Base-by-base conservation (phyloP, 306 rosid species). In the Sindora glabra region DNA sequence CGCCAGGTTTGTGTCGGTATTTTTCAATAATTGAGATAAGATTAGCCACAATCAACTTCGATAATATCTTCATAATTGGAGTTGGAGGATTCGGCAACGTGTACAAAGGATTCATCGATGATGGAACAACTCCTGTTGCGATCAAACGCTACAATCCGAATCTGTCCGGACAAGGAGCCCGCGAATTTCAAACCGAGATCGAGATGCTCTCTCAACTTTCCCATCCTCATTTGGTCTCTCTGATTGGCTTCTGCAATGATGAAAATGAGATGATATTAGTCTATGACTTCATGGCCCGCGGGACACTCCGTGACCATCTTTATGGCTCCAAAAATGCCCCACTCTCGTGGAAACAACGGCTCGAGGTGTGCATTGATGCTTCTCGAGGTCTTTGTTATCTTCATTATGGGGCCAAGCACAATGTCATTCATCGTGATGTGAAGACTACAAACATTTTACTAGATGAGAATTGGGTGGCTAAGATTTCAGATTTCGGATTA, bases 341-440 rank as follows among this genome's bases (percentile, higher is more conserved):
- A 0, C 55, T 78, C 0, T 8, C 73, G 0, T 73, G 73, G 78
- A 66, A 38, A 15, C 52, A 42, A 26, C 30, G 73, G 5, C 58
- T 73, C 1, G 15, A 66, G 2, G 53, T 66, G 8, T 66, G 69
- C 40, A 0, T 36, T 0, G 73, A 65, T 15, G 48, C 73, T 5
- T 64, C 69, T 0, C 8, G 36, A 5, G 80, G 75, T 3, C 8
- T 75, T 1, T 14, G 57, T 39, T 69, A 75, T 40, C 64, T 75
- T 5, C 80, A 69, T 30, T 49, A 14, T 0, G 71, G 80, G 3
- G 13, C 6, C 5, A 30, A 34, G 45, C 45, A 52, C 17, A 33
- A 41, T 0, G 57, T 74, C 13, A 74, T 74, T 25, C 80, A 74
- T 45, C 75, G 75, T 5, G 72, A 75, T 2, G 68, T 75, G 48